These are phyloP conservation scores for Celoporthe dispersa DNA, from an alignment of 2,329 filamentous ascomycete species.

Conservation along the genomic window DNA sequence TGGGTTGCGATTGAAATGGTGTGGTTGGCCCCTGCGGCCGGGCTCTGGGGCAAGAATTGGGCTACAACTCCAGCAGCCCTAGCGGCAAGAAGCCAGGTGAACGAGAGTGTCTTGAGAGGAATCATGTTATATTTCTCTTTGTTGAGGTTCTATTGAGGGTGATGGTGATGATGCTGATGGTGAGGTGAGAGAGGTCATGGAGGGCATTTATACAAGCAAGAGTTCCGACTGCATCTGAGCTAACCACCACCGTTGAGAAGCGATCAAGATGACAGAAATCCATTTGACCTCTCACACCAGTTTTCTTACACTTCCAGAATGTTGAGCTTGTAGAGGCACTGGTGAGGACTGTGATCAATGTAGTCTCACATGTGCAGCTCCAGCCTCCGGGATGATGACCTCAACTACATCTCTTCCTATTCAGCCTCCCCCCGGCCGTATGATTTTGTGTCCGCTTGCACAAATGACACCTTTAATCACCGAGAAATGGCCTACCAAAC, in stretches of 20 bases:
- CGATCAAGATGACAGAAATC: not conserved
- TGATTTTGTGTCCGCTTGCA: too few species aligned
- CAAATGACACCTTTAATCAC: too few species aligned
- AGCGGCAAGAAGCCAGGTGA: not conserved
- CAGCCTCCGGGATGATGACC: not conserved
- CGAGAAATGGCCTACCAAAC: too few species aligned
- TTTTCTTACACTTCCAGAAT: not conserved
- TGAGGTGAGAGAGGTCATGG: not conserved
- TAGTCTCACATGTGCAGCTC: not conserved
- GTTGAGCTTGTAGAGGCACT: not conserved
- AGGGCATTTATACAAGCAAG: not conserved
- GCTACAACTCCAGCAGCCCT: not conserved
- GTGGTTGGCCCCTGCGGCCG: not conserved
- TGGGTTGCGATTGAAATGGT: not conserved
- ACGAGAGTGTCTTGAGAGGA: not conserved
- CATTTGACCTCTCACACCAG: not conserved
- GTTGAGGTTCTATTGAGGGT: not conserved
- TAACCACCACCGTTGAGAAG: not conserved
- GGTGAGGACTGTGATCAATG: not conserved
- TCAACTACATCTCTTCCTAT: not conserved
- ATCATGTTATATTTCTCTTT: not conserved
- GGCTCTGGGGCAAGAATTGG: not conserved
- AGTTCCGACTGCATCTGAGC: not conserved
- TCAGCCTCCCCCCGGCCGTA: not conserved
- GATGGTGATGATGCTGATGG: not conserved